These are phyloP conservation scores for Diaporthe amygdali DNA, from an alignment of 2,329 filamentous ascomycete genomes.

Conservation along the genomic window DNA sequence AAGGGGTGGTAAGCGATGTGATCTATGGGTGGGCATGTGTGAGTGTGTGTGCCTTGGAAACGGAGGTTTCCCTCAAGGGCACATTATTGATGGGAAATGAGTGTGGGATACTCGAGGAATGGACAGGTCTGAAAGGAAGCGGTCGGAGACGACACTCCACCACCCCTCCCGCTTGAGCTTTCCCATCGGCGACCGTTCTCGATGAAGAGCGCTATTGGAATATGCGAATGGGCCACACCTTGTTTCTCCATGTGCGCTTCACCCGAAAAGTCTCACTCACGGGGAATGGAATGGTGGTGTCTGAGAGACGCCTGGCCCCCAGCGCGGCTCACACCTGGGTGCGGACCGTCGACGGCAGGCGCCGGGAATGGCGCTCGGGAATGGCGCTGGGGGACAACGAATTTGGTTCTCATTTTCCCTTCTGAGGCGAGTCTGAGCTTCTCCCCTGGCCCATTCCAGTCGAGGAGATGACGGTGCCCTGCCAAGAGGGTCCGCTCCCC, in stretches of 20 bases:
- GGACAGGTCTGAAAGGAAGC: not conserved
- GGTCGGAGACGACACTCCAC: too few relatives aligned
- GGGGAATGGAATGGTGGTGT: slow-evolving; percentile 7
- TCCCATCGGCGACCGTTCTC: not conserved
- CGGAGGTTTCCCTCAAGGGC: not conserved
- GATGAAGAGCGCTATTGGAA: not conserved
- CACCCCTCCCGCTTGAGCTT: too few relatives aligned
- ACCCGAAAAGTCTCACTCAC: not conserved
- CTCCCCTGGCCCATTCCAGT: not conserved
- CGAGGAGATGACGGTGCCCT: not conserved
- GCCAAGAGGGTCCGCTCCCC: not conserved
- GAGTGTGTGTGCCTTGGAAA: not conserved
- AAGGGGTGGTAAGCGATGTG: not conserved
- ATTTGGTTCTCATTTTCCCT: not conserved
- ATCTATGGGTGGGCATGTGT: not conserved
- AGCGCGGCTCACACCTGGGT: not conserved
- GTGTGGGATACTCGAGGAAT: not conserved
- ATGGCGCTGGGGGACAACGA: not conserved
- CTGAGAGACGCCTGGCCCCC: not conserved
- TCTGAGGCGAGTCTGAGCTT: not conserved
- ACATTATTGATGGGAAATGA: not conserved
- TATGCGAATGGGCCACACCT: not conserved
- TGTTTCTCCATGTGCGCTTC: not conserved
- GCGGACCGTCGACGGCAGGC: not conserved
- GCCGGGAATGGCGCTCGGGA: not conserved